Conservation (phyloP, 805 yeast genomes). For the Lachancea kluyveri region DNA sequence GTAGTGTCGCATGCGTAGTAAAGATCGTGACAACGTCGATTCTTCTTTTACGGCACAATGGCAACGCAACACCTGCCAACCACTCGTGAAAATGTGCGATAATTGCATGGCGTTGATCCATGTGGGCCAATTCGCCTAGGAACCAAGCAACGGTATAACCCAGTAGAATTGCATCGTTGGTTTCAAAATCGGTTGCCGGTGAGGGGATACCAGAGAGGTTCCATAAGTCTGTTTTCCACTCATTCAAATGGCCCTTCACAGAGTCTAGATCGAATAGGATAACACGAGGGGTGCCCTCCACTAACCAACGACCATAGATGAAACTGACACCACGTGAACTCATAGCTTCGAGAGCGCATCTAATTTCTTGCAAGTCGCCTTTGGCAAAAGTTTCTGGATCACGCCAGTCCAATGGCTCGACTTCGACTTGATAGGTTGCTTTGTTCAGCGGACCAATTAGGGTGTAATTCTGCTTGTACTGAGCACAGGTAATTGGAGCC, state of each 20-base stretch:
- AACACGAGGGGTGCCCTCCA: conserved; percentile 96
- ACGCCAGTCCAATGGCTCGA: conserved; percentile 61
- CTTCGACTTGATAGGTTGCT: conserved; percentile 69
- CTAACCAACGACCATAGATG: conserved; percentile 92
- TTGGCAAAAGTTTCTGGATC: conserved; percentile 35
- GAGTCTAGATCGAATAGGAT: conserved; percentile 80
- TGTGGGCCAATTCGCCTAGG: conserved; percentile 83
- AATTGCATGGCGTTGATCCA: conserved; percentile 81
- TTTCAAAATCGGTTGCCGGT: conserved; percentile 81
- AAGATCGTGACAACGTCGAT: conserved; percentile 92
- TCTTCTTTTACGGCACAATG: conserved; percentile 83
- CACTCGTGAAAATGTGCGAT: conserved; percentile 96
- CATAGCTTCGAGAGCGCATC: conserved; percentile 71
- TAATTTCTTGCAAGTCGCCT: conserved; percentile 35
- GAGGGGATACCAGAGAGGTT: conserved; percentile 85
- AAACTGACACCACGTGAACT: conserved; percentile 70
- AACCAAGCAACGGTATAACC: conserved; percentile 98
- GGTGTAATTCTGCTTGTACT: conserved; percentile 80
- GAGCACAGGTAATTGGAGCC: conserved; percentile 94
- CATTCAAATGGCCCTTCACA: conserved; percentile 63
- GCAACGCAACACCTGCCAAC: conserved; percentile 95
- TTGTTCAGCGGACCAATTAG: conserved; percentile 81
- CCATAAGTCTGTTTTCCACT: conserved; percentile 96
- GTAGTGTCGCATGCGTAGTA: conserved; percentile 94
- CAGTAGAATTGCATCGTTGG: conserved; percentile 85